phyloP scores from a whole-genome alignment of 2,329 filamentous ascomycete species.

The Rhynchosporium graminicola region DNA sequence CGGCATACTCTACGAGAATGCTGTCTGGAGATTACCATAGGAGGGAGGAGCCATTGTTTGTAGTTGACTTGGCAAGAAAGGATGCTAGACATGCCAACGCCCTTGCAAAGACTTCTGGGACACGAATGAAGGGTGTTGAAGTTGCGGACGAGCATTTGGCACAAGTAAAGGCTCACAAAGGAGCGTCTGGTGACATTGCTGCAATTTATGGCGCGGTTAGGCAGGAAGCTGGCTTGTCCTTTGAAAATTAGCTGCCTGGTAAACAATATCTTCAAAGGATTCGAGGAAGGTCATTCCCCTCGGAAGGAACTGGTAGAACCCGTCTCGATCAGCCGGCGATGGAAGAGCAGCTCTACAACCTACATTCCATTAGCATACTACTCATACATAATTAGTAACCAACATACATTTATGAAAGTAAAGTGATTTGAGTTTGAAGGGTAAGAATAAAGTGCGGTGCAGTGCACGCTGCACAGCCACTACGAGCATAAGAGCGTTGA shows the following conservation, averaged over 20 bases:
- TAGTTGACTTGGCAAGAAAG: conserved; percentile 79
- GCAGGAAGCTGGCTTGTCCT: conserved; percentile 71
- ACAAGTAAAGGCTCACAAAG: conserved; percentile 67
- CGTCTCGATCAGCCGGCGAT: too few relatives aligned
- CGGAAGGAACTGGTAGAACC: too few relatives aligned
- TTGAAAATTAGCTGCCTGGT: conserved; percentile 53
- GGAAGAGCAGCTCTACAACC: too few relatives aligned
- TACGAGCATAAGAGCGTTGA: not conserved
- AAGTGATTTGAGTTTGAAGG: not conserved
- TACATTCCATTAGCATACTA: not conserved
- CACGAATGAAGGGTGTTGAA: conserved; percentile 64
- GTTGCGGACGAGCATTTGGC: conserved; percentile 69
- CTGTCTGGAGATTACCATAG: conserved; percentile 73
- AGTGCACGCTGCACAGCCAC: too few relatives aligned
- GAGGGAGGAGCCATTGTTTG: conserved; percentile 77
- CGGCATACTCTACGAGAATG: conserved; percentile 76
- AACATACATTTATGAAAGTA: not conserved
- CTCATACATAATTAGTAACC: not conserved
- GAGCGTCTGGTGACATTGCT: conserved; percentile 74
- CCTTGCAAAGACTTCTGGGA: conserved; percentile 64
- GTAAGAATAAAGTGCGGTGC: not conserved
- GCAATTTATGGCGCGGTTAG: conserved; percentile 81
- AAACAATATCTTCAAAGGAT: too few relatives aligned
- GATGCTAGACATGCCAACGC: conserved; percentile 74
- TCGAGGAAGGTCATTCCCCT: too few relatives aligned